phyloP scores from a whole-genome alignment of 2,329 filamentous ascomycete genomes.

The Pseudocercospora pini-densiflorae region DNA sequence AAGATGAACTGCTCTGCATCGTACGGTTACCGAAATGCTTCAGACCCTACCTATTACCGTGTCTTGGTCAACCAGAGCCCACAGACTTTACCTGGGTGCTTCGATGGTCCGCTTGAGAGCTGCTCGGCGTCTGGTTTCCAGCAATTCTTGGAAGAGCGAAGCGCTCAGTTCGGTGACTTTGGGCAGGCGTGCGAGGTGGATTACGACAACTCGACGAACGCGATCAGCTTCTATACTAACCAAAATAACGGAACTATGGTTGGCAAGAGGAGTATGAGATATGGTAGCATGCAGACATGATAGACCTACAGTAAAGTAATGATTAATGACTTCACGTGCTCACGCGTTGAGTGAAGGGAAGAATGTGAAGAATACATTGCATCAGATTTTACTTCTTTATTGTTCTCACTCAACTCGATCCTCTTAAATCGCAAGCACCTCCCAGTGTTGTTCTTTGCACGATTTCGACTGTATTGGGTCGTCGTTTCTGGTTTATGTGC shows the following conservation, averaged over 20 bases:
- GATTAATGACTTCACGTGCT: conserved; percentile 8
- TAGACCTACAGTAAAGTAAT: conserved; percentile 15
- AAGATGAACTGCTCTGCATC: conserved; percentile 63
- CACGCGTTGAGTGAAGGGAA: not conserved
- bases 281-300: conserved; percentile 1
- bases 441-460: too few relatives aligned
- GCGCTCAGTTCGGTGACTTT: conserved; percentile 50
- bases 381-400: not conserved
- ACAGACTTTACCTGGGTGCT: conserved; percentile 54
- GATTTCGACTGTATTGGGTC: too few relatives aligned
- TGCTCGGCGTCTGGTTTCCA: conserved; percentile 52
- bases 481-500: conserved; percentile 2
- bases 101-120: conserved; percentile 56
- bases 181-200: conserved; percentile 48
- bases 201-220: conserved; percentile 50
- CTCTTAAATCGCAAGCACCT: too few relatives aligned
- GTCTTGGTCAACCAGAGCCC: conserved; percentile 58
- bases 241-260: conserved; percentile 29
- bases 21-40: conserved; percentile 56
- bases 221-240: conserved; percentile 36
- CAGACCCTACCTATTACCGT: conserved; percentile 50
- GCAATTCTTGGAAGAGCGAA: conserved; percentile 49
- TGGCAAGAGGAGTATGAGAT: conserved; percentile 23
- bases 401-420: not conserved
- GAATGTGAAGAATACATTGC: not conserved